phyloP scores from a whole-genome alignment of 2,329 filamentous ascomycete species.

The Sporothrix curviconia region DNA sequence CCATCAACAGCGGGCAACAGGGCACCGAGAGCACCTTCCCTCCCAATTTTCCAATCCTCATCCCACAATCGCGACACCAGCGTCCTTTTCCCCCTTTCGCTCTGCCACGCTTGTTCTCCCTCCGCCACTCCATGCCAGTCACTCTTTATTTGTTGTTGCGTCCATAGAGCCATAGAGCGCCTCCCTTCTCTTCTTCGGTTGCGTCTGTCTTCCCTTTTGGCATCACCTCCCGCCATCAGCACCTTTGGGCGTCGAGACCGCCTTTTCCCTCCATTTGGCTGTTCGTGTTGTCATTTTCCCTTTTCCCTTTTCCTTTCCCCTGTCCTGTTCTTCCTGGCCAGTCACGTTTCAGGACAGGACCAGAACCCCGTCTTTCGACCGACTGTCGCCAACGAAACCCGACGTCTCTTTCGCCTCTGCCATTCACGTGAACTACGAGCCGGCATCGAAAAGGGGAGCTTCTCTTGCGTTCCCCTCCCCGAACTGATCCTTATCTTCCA shows the following conservation, averaged over 20 bases:
- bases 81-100: conserved; percentile 1
- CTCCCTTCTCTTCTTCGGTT: background rate
- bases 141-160: conserved; percentile 14
- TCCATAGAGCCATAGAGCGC: conserved; percentile 1
- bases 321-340: background rate
- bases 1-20: background rate
- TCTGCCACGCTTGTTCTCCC: background rate
- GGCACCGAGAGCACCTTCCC: background rate
- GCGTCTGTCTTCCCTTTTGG: background rate
- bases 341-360: conserved; percentile 9
- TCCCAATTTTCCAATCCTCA: conserved; percentile 2
- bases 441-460: background rate
- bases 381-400: background rate
- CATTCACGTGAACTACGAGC: background rate
- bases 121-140: conserved; percentile 13
- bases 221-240: background rate
- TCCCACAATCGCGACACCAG: conserved; percentile 12
- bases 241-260: background rate
- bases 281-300: conserved; percentile 6
- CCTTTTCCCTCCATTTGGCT: background rate
- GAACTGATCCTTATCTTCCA: background rate
- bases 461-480: background rate
- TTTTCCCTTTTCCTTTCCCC: background rate
- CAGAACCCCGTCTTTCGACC: background rate
- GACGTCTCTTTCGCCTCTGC: background rate